phyloP scores from a whole-genome alignment of 345 rosid species.

The Gossypium herbaceum region DNA sequence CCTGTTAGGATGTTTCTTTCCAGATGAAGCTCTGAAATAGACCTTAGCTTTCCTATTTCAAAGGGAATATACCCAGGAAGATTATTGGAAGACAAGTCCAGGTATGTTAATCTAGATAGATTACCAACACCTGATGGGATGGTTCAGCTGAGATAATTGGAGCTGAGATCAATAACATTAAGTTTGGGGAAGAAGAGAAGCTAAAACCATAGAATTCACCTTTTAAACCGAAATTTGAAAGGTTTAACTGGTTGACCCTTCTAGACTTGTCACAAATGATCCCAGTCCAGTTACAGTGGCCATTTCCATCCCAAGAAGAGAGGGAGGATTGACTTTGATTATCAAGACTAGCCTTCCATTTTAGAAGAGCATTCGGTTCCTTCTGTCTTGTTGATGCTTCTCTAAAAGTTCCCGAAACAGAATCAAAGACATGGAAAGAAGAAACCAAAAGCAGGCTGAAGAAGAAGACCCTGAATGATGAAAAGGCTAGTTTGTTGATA shows the following conservation, averaged over 20 bases:
- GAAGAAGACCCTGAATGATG: not conserved
- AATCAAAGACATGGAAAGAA: not conserved
- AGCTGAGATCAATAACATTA: not conserved
- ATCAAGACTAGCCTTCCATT: conserved; percentile 6
- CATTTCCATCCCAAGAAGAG: not conserved
- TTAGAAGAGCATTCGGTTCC: not conserved
- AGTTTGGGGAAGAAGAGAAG: conserved; percentile 7
- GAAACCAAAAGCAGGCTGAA: not conserved
- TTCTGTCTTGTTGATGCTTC: not conserved
- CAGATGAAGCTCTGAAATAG: not conserved
- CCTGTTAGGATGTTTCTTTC: not conserved
- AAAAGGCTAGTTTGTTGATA: not conserved
- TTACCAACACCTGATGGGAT: not conserved
- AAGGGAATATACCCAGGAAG: not conserved
- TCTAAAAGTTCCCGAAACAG: not conserved
- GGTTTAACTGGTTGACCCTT: not conserved
- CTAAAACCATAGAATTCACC: not conserved
- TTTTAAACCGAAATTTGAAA: not conserved
- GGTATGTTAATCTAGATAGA: not conserved
- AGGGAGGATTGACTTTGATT: not conserved
- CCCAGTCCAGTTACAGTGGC: conserved; percentile 6
- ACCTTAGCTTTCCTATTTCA: not conserved
- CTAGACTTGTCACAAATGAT: not conserved
- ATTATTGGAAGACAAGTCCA: not conserved
- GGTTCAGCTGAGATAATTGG: not conserved